Percentiles rank a stretch among this genome's conserved stretches.
Conservation (phyloP, 345 rosid genomes). For the Euphorbia lathyris region DNA sequence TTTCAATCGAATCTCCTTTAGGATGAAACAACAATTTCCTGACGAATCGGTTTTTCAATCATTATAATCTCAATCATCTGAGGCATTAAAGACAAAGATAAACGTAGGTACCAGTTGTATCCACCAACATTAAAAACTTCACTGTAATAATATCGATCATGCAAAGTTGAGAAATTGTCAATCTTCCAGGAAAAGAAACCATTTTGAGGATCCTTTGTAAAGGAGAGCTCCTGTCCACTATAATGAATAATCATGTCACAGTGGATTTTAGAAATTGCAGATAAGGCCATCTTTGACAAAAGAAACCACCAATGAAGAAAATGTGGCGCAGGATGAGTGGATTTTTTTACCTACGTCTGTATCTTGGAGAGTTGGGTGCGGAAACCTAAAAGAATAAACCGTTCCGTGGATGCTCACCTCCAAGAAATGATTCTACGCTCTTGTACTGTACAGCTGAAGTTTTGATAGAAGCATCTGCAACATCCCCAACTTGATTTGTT, state of each 20-base stretch:
- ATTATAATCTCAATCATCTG: no score
- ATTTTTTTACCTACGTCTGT: background rate
- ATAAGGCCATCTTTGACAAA: background rate
- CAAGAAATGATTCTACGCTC: constrained; percentile 49
- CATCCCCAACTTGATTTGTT: no score
- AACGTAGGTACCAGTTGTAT: constrained; percentile 1
- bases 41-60: no score
- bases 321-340: background rate
- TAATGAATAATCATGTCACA: background rate
- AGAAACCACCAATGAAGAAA: background rate
- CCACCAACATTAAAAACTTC: background rate
- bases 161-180: background rate
- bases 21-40: background rate
- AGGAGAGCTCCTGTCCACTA: background rate
- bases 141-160: rapidly evolving
- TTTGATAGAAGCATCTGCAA: constrained; percentile 21
- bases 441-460: constrained; percentile 42
- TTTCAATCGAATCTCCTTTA: background rate
- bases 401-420: constrained; percentile 32
- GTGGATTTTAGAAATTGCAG: background rate
- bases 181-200: background rate
- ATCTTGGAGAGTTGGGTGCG: no score
- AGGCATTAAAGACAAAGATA: no score
- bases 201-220: background rate
- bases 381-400: no score